Percentiles rank a stretch among this genome's conserved stretches.
phyloP scores from a whole-genome alignment of 192 early-diverging fungal species.

The Umbelopsis sp. region DNA sequence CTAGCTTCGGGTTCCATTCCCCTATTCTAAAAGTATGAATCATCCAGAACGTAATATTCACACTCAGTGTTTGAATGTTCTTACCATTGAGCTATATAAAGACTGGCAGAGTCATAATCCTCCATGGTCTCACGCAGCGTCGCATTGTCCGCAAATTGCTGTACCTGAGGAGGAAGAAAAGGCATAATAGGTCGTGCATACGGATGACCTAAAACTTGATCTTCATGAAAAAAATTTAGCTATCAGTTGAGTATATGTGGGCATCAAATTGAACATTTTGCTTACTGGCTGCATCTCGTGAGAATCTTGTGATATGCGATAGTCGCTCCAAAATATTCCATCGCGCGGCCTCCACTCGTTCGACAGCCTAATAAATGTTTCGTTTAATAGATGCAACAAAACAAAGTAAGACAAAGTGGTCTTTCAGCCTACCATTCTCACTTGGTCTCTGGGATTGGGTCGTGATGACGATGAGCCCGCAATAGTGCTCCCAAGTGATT shows the following conservation, averaged over 20 bases:
- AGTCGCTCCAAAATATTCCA: constrained; percentile 77
- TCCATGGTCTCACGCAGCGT: constrained; percentile 60
- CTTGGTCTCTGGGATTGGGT: background rate
- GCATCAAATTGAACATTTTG: too few species aligned
- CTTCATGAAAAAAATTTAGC: background rate
- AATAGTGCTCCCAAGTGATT: background rate
- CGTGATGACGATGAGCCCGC: background rate
- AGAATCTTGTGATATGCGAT: constrained; percentile 69
- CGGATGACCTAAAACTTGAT: constrained; percentile 50
- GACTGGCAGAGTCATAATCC: constrained; percentile 70
- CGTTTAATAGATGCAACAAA: background rate
- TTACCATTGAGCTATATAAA: constrained; percentile 71
- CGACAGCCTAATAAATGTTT: background rate
- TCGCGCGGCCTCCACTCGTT: constrained; percentile 47
- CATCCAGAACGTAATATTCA: background rate
- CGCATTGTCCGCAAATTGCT: constrained; percentile 49
- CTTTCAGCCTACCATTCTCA: background rate
- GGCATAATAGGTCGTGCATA: constrained; percentile 57
- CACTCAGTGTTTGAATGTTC: constrained; percentile 18
- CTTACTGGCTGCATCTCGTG: constrained; percentile 63
- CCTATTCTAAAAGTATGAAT: background rate
- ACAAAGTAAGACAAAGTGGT: background rate
- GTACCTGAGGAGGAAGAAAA: constrained; percentile 48
- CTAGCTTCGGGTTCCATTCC: constrained; percentile 33
- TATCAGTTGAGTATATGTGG: background rate